Conservation (phyloP, 495 filamentous ascomycete species). For the Tuber borchii region DNA sequence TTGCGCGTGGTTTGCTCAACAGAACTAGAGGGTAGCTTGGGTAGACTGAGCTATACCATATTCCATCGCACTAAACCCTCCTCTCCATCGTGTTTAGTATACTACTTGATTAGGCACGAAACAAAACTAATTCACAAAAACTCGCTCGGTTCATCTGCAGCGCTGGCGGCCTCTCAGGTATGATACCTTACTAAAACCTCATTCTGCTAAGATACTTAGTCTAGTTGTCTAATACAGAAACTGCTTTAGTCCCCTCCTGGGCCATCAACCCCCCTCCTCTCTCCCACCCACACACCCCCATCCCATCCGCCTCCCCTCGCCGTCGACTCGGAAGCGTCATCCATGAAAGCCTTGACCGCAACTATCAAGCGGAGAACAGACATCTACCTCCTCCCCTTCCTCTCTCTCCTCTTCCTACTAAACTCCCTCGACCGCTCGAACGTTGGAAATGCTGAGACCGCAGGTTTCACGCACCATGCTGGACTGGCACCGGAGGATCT, state of each 20-base stretch:
- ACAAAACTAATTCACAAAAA: background rate
- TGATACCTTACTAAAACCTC: background rate
- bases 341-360: conserved; percentile 11
- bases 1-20: background rate
- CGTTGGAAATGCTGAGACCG: conserved; percentile 52
- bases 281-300: background rate
- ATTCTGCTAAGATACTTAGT: background rate
- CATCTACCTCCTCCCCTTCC: conserved; percentile 49
- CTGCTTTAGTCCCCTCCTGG: background rate
- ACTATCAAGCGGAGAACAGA: conserved; percentile 40
- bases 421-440: conserved; percentile 52
- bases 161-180: background rate
- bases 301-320: background rate
- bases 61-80: background rate
- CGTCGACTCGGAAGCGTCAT: background rate
- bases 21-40: background rate
- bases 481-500: conserved; percentile 48
- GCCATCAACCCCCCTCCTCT: background rate
- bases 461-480: conserved; percentile 49
- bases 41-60: background rate
- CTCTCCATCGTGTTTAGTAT: background rate
- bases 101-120: background rate
- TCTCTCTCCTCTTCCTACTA: conserved; percentile 50
- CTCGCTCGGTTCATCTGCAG: background rate
- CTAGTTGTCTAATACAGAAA: background rate